Conservation (phyloP, 768 basidiomycete species). For the Tubosaeta sp. region DNA sequence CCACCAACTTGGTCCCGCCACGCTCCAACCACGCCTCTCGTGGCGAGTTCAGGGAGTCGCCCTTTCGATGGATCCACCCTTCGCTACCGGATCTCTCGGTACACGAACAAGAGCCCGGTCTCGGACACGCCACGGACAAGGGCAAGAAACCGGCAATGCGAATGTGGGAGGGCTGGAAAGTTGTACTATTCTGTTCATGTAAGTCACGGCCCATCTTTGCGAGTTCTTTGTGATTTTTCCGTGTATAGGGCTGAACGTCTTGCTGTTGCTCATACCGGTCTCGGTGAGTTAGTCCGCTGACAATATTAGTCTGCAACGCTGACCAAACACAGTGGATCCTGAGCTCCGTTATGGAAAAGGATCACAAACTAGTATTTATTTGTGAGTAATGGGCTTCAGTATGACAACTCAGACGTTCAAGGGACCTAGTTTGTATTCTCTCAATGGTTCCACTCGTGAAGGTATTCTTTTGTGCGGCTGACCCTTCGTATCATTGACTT, state of each 20-base stretch:
- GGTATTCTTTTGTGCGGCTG: conserved; percentile 32
- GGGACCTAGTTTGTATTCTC: conserved; percentile 51
- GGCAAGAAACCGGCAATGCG: conserved; percentile 11
- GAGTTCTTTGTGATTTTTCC: not conserved
- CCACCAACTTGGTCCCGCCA: conserved; percentile 22
- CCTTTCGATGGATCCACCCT: conserved; percentile 31
- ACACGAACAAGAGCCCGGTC: conserved; percentile 2
- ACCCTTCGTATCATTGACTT: conserved; percentile 4
- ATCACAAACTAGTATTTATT: conserved; percentile 55
- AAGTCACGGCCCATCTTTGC: conserved; percentile 14
- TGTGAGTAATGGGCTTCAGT: conserved; percentile 38
- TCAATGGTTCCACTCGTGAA: conserved; percentile 78
- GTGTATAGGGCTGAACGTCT: conserved; percentile 61
- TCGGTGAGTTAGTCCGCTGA: conserved; percentile 43
- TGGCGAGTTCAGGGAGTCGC: conserved; percentile 26
- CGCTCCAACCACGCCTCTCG: conserved; percentile 7
- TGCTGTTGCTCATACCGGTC: conserved; percentile 61
- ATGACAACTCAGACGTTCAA: not conserved
- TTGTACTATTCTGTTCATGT: conserved; percentile 57
- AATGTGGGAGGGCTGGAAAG: conserved; percentile 48
- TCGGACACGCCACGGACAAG: not conserved
- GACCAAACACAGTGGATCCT: conserved; percentile 48
- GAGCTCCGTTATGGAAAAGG: conserved; percentile 42
- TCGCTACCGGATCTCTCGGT: conserved; percentile 17
- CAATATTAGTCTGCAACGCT: not conserved